phyloP scores from a whole-genome alignment of 1,284 basidiomycete genomes.

The Erythrobasidium hasegawianum region DNA sequence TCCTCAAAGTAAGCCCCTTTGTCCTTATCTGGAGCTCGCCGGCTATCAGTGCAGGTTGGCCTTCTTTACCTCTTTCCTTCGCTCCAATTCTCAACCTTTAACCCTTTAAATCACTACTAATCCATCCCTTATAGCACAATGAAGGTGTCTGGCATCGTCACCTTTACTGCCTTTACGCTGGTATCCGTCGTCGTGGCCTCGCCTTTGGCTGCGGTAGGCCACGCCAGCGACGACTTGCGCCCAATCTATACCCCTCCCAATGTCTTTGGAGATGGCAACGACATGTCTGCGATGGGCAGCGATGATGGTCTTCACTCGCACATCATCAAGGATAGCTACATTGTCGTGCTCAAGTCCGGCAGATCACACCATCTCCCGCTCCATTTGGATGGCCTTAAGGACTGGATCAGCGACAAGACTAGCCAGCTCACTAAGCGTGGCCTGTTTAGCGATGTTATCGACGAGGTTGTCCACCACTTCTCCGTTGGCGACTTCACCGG shows the following conservation, averaged over 20 bases:
- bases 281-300: neutral
- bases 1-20: neutral
- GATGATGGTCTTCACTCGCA: conserved; percentile 31
- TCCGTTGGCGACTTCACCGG: conserved; percentile 64
- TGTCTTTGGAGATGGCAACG: conserved; percentile 21
- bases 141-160: conserved; percentile 7
- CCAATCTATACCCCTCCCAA: conserved; percentile 32
- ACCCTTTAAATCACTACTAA: neutral
- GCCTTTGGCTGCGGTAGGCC: conserved; percentile 7
- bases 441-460: conserved; percentile 44
- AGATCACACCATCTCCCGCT: conserved; percentile 63
- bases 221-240: conserved; percentile 4
- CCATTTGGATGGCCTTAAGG: conserved; percentile 50
- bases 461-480: conserved; percentile 60
- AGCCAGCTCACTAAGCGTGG: conserved; percentile 47
- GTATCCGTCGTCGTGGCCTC: conserved; percentile 13
- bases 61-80: neutral
- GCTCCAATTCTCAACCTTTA: neutral
- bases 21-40: neutral
- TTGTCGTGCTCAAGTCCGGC: conserved; percentile 73
- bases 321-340: conserved; percentile 57
- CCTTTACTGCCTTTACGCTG: neutral
- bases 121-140: conserved; percentile 7
- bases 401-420: conserved; percentile 46
- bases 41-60: neutral